Evolutionary conservation across 2,329 filamentous ascomycete genomes (phyloP).

Genomic region (Colletotrichum musae): DNA sequence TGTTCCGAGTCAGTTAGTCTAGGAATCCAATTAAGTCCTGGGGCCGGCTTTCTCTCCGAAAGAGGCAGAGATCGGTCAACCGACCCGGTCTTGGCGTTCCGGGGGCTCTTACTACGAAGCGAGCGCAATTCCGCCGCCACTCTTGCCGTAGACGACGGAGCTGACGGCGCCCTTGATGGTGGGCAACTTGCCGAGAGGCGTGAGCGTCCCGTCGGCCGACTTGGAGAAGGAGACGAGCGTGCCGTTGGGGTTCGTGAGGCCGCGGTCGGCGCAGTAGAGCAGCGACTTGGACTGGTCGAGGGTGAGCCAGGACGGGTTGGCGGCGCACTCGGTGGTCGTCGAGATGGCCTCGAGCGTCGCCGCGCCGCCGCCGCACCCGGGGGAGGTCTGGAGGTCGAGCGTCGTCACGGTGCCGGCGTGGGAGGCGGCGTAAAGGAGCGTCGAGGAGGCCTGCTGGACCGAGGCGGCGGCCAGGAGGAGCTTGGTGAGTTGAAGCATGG

Average conservation of each 20-base stretch:
- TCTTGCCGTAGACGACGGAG: conserved; percentile 37
- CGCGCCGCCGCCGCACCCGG: neutral
- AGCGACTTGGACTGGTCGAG: conserved; percentile 38
- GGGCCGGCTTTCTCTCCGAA: too few relatives aligned
- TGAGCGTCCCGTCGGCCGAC: conserved; percentile 26
- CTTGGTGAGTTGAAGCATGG: conserved; percentile 24
- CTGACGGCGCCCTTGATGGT: conserved; percentile 42
- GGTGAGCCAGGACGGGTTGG: conserved; percentile 41
- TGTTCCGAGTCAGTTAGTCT: conserved; percentile 14
- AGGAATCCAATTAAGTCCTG: too few relatives aligned
- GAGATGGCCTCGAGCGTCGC: conserved; percentile 28
- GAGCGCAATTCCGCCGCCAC: conserved; percentile 39
- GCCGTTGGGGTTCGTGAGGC: conserved; percentile 30
- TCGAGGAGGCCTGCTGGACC: conserved; percentile 49
- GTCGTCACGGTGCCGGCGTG: conserved; percentile 64
- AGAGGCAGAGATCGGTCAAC: too few relatives aligned
- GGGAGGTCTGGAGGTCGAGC: conserved; percentile 53
- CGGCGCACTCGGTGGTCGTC: conserved; percentile 38
- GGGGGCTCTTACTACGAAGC: conserved; percentile 41
- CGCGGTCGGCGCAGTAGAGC: conserved; percentile 39
- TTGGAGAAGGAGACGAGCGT: conserved; percentile 40
- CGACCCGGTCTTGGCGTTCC: conserved; percentile 2
- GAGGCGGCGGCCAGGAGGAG: conserved; percentile 32
- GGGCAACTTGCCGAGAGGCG: conserved; percentile 34
- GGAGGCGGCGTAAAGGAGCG: conserved; percentile 63